A percentile compares a stretch with the other conserved stretches of the same genome.
Evolutionary conservation across 2,329 filamentous ascomycete genomes (phyloP).

Genomic region (Dryadomyces quercivorus): DNA sequence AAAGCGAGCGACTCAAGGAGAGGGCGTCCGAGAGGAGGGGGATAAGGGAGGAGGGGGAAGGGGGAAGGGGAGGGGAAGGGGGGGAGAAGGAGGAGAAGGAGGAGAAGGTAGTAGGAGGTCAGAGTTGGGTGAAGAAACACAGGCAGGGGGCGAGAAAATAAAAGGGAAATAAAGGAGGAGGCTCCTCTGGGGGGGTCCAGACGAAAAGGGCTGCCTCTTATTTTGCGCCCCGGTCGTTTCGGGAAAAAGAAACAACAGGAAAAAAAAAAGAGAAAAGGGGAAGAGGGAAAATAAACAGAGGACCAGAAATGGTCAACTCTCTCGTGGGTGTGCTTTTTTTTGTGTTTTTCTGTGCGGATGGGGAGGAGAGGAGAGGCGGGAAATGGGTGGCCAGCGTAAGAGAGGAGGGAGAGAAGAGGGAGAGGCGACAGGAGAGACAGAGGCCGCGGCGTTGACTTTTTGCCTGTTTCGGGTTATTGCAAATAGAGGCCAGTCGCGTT

Average conservation of each 20-base stretch:
- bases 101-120: not conserved
- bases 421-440: not conserved
- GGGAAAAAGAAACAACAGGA: not conserved
- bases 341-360: not conserved
- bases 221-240: not conserved
- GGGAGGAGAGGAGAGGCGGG: not conserved
- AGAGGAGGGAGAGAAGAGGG: not conserved
- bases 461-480: slow-evolving; percentile 10
- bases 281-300: not conserved
- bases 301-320: too few relatives aligned
- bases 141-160: not conserved
- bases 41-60: not conserved
- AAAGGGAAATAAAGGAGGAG: not conserved
- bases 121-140: not conserved
- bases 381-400: not conserved
- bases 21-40: not conserved
- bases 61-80: not conserved
- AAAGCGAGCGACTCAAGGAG: not conserved
- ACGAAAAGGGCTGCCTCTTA: not conserved
- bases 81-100: not conserved
- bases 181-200: not conserved
- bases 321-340: too few relatives aligned
- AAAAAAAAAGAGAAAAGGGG: not conserved
- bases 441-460: slow-evolving; percentile 9
- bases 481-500: slow-evolving; percentile 4